Evolutionary conservation across 495 filamentous ascomycete genomes (phyloP).

Genomic region (Thozetella sp.): DNA sequence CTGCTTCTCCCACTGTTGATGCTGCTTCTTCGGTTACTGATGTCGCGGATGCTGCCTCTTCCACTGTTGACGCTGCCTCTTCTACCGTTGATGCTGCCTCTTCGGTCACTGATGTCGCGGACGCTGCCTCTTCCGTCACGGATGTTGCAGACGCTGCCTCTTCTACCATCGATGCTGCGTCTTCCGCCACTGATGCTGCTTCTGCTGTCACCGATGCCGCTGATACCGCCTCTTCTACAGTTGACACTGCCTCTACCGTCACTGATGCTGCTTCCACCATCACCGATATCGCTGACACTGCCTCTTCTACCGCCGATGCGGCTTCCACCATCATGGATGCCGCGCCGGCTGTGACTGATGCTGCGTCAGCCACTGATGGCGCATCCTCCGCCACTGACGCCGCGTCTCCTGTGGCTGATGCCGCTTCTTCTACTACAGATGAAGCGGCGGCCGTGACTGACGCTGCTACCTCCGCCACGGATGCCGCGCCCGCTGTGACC

Average conservation of each 20-base stretch:
- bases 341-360: neutral
- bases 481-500: neutral
- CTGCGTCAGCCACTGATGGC: neutral
- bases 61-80: too few relatives aligned
- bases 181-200: too few relatives aligned
- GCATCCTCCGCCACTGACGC: neutral
- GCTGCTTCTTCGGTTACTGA: too few relatives aligned
- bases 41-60: too few relatives aligned
- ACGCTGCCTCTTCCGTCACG: too few relatives aligned
- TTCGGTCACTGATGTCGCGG: too few relatives aligned
- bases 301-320: neutral
- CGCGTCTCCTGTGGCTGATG: neutral
- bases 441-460: too few relatives aligned
- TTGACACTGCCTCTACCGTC: neutral
- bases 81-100: too few relatives aligned
- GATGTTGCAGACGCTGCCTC: too few relatives aligned
- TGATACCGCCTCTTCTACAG: neutral
- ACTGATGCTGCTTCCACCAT: neutral
- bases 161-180: too few relatives aligned
- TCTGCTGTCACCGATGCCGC: neutral
- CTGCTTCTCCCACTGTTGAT: too few relatives aligned
- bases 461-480: neutral
- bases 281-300: neutral
- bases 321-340: neutral
- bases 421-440: neutral